These are phyloP conservation scores for Solanum hybrid DNA, from an alignment of 305 asterid genomes.

Conservation along the genomic window DNA sequence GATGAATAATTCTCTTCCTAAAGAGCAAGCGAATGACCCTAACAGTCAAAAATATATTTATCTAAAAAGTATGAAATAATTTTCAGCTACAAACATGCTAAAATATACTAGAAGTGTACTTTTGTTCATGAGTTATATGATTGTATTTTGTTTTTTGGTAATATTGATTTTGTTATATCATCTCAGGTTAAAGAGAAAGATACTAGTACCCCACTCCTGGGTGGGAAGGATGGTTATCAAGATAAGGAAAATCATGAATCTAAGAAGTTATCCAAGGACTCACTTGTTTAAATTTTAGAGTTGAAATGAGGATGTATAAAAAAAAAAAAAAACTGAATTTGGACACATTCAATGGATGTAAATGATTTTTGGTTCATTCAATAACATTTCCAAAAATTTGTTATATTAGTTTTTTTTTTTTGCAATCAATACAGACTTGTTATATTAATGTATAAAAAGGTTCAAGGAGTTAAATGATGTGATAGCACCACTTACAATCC, in stretches of 20 bases:
- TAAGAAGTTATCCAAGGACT: conserved; percentile 12
- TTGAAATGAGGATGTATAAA: not conserved
- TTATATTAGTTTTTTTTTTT: not conserved
- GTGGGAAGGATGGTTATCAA: conserved; percentile 18
- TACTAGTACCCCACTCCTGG: conserved; percentile 27
- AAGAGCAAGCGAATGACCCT: not conserved
- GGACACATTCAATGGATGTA: not conserved
- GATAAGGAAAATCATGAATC: conserved; percentile 25
- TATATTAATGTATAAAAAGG: not conserved
- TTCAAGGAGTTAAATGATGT: not conserved
- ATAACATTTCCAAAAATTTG: not conserved
- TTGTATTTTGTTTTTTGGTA: not conserved
- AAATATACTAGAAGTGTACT: not conserved
- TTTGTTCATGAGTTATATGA: not conserved
- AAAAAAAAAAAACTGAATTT: not conserved
- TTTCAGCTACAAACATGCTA: not conserved
- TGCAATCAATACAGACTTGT: not conserved
- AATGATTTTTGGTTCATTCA: not conserved
- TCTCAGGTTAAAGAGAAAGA: conserved; percentile 43
- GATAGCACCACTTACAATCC: not conserved
- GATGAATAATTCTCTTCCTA: not conserved
- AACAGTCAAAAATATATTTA: not conserved
- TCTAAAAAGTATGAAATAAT: not conserved
- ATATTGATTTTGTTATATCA: not conserved
- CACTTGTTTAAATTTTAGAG: conserved; percentile 20